A percentile compares a stretch with the other conserved stretches of the same genome.
phyloP scores from a whole-genome alignment of 352 stramenopile genomes.

The Globisporangium radiosum region DNA sequence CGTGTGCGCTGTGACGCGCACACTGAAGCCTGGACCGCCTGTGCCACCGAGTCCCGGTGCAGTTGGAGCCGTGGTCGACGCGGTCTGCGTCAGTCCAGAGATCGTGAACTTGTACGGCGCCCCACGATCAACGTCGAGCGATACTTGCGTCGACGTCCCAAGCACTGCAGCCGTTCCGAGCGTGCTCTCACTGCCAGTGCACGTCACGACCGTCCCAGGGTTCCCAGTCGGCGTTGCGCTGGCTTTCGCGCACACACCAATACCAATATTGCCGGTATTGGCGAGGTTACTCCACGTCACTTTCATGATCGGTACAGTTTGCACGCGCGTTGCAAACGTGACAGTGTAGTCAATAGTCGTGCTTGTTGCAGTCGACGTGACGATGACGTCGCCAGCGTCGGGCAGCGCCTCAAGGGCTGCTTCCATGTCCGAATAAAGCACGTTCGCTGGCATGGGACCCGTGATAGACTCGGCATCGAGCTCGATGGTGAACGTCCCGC shows the following conservation, averaged over 20 bases:
- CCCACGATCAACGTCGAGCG: slow-evolving; percentile 33
- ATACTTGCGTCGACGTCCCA: slow-evolving; percentile 26
- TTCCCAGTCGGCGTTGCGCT: slow-evolving; percentile 16
- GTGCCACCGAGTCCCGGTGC: slow-evolving; percentile 25
- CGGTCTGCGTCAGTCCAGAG: slow-evolving; percentile 30
- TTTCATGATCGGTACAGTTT: slow-evolving; percentile 20
- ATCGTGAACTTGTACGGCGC: slow-evolving; percentile 59
- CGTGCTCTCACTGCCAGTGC: slow-evolving; percentile 35
- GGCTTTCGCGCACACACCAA: slow-evolving; percentile 50
- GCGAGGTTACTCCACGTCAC: slow-evolving; percentile 31
- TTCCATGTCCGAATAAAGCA: slow-evolving; percentile 72
- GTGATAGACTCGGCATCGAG: slow-evolving; percentile 42
- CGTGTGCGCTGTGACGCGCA: slow-evolving; percentile 62
- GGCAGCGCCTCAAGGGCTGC: slow-evolving; percentile 70
- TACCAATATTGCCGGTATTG: slow-evolving; percentile 25
- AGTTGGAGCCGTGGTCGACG: slow-evolving; percentile 22
- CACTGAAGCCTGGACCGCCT: slow-evolving; percentile 41
- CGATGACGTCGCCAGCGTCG: slow-evolving; percentile 71
- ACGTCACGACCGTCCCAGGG: slow-evolving; percentile 37
- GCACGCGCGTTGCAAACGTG: slow-evolving; percentile 48
- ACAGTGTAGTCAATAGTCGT: slow-evolving; percentile 42
- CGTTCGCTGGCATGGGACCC: slow-evolving; percentile 42
- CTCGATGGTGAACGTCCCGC: slow-evolving; percentile 77
- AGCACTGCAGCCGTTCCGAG: slow-evolving; percentile 27
- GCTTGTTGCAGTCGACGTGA: slow-evolving; percentile 24